These are phyloP conservation scores for Daldinia bambusicola DNA, from an alignment of 495 filamentous ascomycete species.

Conservation along the genomic window DNA sequence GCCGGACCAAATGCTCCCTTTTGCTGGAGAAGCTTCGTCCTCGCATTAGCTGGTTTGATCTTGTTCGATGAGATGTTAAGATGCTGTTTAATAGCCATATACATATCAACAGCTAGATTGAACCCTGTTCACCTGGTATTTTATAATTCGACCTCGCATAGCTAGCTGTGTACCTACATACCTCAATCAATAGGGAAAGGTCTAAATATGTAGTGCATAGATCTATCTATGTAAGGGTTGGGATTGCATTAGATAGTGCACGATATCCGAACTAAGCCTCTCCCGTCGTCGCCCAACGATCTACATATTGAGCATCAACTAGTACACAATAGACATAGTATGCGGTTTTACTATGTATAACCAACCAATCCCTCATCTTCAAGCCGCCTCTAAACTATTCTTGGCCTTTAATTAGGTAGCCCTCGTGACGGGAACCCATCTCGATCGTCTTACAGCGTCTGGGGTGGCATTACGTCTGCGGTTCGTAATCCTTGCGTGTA, in stretches of 20 bases:
- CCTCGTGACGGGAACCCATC: constrained; percentile 30
- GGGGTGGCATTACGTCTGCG: constrained; percentile 37
- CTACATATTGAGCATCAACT: too few species aligned
- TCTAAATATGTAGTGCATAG: neutral
- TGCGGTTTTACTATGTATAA: too few species aligned
- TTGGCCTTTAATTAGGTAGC: neutral
- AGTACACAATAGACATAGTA: too few species aligned
- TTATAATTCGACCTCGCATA: neutral
- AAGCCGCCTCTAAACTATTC: neutral
- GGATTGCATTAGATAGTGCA: neutral
- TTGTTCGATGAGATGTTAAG: neutral
- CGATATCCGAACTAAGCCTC: neutral
- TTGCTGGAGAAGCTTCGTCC: constrained; percentile 16
- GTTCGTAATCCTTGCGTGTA: constrained; percentile 22
- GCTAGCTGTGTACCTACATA: too few species aligned
- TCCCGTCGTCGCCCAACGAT: neutral
- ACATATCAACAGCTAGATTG: too few species aligned
- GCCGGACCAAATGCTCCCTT: constrained; percentile 32
- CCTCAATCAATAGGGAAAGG: too few species aligned
- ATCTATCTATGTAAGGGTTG: neutral
- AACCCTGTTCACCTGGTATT: too few species aligned
- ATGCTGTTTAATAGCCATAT: neutral
- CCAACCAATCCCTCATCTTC: neutral
- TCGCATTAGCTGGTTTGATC: neutral
- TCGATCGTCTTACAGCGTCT: constrained; percentile 32